These are phyloP conservation scores for Cladosporium sphaerospermum DNA, from an alignment of 2,329 filamentous ascomycete genomes.

Conservation along the genomic window DNA sequence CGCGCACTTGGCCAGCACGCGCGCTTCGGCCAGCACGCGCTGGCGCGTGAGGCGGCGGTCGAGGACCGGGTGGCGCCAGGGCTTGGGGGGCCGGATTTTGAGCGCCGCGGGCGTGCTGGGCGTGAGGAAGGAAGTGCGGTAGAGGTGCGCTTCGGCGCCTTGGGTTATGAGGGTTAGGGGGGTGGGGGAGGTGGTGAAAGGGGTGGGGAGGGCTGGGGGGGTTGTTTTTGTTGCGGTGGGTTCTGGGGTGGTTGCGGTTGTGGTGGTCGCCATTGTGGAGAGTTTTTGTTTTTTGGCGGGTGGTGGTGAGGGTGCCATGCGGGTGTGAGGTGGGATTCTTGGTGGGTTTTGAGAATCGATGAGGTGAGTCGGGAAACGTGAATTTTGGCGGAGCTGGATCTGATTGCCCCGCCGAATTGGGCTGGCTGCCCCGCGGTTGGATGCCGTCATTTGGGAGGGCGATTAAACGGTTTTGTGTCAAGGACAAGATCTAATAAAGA, in stretches of 20 bases:
- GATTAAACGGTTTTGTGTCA: too few species aligned
- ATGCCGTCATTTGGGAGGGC: too few species aligned
- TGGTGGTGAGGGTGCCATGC: too few species aligned
- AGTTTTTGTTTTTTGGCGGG: too few species aligned
- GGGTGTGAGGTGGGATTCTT: too few species aligned
- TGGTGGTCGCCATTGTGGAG: not conserved
- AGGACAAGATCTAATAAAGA: too few species aligned
- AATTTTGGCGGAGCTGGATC: too few species aligned
- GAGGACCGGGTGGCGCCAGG: conserved; percentile 84
- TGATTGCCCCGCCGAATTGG: too few species aligned
- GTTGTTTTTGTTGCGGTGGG: conserved; percentile 15
- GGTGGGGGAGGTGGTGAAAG: conserved; percentile 56
- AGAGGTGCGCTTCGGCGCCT: conserved; percentile 92
- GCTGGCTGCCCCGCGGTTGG: too few species aligned
- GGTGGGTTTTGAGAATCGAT: too few species aligned
- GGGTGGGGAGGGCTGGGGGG: conserved; percentile 48
- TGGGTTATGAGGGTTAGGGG: conserved; percentile 72
- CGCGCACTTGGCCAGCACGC: conserved; percentile 72
- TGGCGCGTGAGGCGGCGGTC: conserved; percentile 81
- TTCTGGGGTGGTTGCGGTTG: conserved; percentile 14
- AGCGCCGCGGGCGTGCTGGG: conserved; percentile 66
- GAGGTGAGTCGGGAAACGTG: too few species aligned
- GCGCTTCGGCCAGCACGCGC: conserved; percentile 80
- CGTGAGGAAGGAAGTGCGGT: conserved; percentile 73
- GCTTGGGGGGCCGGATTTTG: conserved; percentile 86